Percentiles rank a stretch among this genome's conserved stretches.
phyloP scores from a whole-genome alignment of 192 early-diverging fungal genomes.

The Entrophospora sp. region DNA sequence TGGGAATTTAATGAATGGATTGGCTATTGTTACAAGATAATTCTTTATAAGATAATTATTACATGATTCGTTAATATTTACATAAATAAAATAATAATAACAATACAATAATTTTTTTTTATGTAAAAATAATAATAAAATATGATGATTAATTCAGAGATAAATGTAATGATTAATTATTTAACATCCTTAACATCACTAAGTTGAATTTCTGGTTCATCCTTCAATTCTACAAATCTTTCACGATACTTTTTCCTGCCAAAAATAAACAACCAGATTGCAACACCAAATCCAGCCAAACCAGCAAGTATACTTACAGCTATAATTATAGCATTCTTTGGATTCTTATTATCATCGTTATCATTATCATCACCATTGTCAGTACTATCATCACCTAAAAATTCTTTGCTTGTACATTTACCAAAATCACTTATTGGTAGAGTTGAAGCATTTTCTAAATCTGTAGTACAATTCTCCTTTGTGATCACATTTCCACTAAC shows the following conservation, averaged over 20 bases:
- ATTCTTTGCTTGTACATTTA: neutral
- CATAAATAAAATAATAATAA: no score
- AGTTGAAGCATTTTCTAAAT: neutral
- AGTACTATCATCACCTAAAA: no score
- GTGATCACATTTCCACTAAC: neutral
- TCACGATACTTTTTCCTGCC: slow-evolving; percentile 1
- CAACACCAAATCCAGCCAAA: neutral
- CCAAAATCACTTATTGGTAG: neutral
- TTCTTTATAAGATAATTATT: no score
- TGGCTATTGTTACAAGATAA: no score
- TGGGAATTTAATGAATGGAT: no score
- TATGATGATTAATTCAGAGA: no score
- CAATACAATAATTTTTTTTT: no score
- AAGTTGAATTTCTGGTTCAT: slow-evolving; percentile 4
- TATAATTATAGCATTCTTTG: neutral
- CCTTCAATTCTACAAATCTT: slow-evolving; percentile 14
- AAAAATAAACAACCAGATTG: neutral
- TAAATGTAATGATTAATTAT: no score
- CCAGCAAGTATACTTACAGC: neutral
- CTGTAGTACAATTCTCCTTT: neutral
- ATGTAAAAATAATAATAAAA: no score
- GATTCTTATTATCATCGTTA: neutral
- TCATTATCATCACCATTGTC: neutral
- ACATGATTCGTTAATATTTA: no score
- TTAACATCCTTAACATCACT: neutral